phyloP scores from a whole-genome alignment of 176 grass and related monocot genomes.

The Triticum turgidum region DNA sequence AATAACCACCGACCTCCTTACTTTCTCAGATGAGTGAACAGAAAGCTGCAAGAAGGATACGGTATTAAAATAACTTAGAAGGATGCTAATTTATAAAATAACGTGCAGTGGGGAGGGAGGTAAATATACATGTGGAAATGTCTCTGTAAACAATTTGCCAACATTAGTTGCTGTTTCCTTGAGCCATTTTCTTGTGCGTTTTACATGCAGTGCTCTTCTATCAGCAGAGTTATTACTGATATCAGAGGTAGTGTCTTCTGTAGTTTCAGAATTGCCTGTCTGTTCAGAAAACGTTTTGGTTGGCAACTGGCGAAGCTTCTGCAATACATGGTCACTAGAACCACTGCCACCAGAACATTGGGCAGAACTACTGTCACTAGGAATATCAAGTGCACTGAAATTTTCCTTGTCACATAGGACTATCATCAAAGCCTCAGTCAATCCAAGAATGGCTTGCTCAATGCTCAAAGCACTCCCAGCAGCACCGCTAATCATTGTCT shows the following conservation, averaged over 20 bases:
- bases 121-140: constrained; percentile 72
- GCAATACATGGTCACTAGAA: constrained; percentile 75
- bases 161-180: constrained; percentile 76
- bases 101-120: not conserved
- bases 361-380: constrained; percentile 20
- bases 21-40: constrained; percentile 89
- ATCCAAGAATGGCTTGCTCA: constrained; percentile 78
- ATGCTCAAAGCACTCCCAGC: constrained; percentile 71
- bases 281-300: constrained; percentile 28
- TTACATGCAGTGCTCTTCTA: constrained; percentile 54
- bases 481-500: constrained; percentile 70
- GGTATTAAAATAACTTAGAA: constrained; percentile 28
- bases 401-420: constrained; percentile 87
- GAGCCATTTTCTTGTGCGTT: constrained; percentile 78
- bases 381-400: constrained; percentile 33
- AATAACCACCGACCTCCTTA: constrained; percentile 72
- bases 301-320: constrained; percentile 76
- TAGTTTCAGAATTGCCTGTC: constrained; percentile 30
- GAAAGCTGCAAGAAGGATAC: constrained; percentile 55
- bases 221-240: constrained; percentile 30
- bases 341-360: not conserved
- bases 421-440: constrained; percentile 79
- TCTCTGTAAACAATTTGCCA: constrained; percentile 78
- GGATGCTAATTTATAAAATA: constrained; percentile 4
- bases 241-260: not conserved